Evolutionary conservation across 164 flowering plant species (phyloP), one percentile per base, ranked within the genome.

Genomic region (Magnolia kwangsiensis): DNA sequence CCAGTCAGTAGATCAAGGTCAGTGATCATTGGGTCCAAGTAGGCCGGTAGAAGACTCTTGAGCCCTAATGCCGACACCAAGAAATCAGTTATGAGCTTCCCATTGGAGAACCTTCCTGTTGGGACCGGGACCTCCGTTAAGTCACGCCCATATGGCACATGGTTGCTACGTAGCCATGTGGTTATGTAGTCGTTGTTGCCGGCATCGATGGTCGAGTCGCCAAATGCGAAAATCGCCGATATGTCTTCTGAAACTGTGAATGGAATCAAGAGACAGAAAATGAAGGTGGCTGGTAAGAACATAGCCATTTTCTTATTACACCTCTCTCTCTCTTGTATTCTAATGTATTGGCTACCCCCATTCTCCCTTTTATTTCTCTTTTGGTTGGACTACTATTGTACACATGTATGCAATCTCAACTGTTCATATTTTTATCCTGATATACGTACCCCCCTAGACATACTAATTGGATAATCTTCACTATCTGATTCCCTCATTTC

Each of bases 131-230:
- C 75, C 29, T 29, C 71, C 5, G 82, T 79, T 51, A 81, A 79
- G 65, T 79, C 82, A 3, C 76, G 72, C 5, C 86, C 86, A 49
- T 84, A 84, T 5, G 86, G 86, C 1, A 49, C 23, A 64, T 81
- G 83, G 72, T 81, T 49, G 37, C 79, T 51, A 16, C 63, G 67
- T 50, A 70, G 20, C 20, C 72, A 0, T 5, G 86, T 84, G 69
- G 0, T 1, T 16, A 77, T 45, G 37, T n/a, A 19, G 67, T 84
- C 71, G 70, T 84, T 84, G 79, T 84, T 84, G 20, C 86, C 86
- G 9, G 86, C 27, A 29, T 84, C 86, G 1, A 84, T 55, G 3
- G 81, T 84, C 23, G 86, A 84, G 72, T 84, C 86, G 9, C 84
- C 86, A 55, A 84, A 81, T 0, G 82, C 76, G 29, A 68, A 81